Evolutionary conservation across 805 yeast genomes (phyloP), one percentile per base, ranked within the genome.

Genomic region (Saturnispora diversa): DNA sequence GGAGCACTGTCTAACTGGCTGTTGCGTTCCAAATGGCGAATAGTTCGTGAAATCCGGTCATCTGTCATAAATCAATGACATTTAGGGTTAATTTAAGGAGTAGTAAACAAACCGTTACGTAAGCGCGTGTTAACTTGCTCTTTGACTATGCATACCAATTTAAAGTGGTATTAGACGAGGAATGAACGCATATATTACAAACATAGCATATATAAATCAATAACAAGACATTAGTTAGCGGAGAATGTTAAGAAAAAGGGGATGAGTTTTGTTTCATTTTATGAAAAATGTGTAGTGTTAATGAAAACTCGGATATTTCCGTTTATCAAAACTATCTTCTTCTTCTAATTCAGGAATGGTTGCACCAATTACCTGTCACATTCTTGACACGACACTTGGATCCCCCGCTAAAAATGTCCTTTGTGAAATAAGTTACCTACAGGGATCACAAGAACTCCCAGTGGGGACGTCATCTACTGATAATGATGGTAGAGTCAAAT

Each of bases 341-440:
- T 24, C 13, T 31, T 13, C 5, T 15, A 30, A 23, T 25, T 12
- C 26, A 8, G 16, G 7, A 9, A 40, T 41, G 43, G 38, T 41
- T 12, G 50, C 63, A 5, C 90, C 90, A 32, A 74, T 87, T 29
- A 87, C 96, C 3, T 88, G 97, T 63, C 97, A 88, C 58, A 74
- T 88, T 8, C 67, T 88, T 17, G 95, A 88, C 54, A 87, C 96
- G 6, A 78, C 83, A 8, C 61, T 68, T 6, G 97, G 97, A 1
- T 70, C 66, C 44, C 97, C 97, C 1, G 96, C 95, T 1, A 56
- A 63, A 0, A 70, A 68, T n/a, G 88, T 88, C n/a, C 62, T 68
- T 3, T 84, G 92, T 54, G 77, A 77, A 22, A 62, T 82, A 27
- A 74, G 65, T 53, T 60, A 59, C 39, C 42, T 71, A 3, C 1